A percentile compares a stretch with the other conserved stretches of the same genome.
Evolutionary conservation across 2,329 filamentous ascomycete genomes (phyloP).

Genomic region (Epichloe typhina): DNA sequence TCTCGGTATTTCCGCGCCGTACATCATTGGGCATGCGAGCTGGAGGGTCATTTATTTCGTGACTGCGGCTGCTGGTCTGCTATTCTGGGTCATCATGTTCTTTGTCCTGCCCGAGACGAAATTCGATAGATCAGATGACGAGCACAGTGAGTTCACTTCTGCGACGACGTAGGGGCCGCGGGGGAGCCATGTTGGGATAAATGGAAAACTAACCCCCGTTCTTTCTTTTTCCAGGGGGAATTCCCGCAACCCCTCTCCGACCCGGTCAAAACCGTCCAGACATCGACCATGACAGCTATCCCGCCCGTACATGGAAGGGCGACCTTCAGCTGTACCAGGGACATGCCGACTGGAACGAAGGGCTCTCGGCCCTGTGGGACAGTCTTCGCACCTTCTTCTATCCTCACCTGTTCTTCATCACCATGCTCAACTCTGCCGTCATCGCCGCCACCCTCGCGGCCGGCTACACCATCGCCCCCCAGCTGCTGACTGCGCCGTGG

Average conservation of each 20-base stretch:
- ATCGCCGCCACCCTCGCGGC: constrained; percentile 1
- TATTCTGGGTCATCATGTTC: constrained; percentile 1
- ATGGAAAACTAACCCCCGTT: no score
- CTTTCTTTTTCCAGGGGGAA: neutral
- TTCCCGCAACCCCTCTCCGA: neutral
- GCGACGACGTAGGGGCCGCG: no score
- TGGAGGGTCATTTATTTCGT: constrained; percentile 3
- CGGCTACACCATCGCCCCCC: constrained; percentile 1
- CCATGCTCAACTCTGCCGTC: constrained; percentile 2
- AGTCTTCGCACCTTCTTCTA: constrained; percentile 2
- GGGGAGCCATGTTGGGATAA: no score
- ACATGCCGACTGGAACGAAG: neutral
- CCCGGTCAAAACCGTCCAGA: neutral
- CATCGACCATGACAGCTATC: neutral
- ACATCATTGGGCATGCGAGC: neutral
- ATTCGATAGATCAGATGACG: neutral
- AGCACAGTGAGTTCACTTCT: neutral
- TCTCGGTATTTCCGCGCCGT: neutral
- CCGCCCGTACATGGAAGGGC: neutral
- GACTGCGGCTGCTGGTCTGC: neutral
- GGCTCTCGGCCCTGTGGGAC: neutral
- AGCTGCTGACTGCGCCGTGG: neutral
- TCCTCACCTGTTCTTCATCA: constrained; percentile 2
- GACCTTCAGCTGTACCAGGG: neutral
- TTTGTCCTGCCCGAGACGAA: constrained; percentile 2